Conservation (phyloP, 352 stramenopile genomes). For the Phytopythium ostracodes region DNA sequence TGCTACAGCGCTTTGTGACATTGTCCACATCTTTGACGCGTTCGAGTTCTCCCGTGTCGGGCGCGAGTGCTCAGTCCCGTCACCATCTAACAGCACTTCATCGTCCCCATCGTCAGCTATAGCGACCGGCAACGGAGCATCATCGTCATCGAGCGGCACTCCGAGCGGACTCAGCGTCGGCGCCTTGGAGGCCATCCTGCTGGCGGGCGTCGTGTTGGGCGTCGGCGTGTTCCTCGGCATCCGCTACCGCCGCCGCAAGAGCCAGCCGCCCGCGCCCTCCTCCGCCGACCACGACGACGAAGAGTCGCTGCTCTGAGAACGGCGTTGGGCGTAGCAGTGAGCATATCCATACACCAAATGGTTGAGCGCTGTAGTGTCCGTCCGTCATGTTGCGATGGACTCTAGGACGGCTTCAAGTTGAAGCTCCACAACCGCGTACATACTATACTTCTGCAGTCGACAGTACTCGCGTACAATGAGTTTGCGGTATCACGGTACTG, state of each 20-base stretch:
- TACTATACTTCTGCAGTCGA: not conserved
- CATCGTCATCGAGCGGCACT: not conserved
- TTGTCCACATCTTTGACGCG: slow-evolving; percentile 46
- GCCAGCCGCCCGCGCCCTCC: not conserved
- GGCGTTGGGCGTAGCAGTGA: too few relatives aligned
- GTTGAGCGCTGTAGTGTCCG: too few relatives aligned
- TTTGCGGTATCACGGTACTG: not conserved
- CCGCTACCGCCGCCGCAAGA: not conserved
- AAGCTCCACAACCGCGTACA: not conserved
- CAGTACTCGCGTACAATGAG: not conserved
- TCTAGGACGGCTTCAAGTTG: not conserved
- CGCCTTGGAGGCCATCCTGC: not conserved
- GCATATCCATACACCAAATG: too few relatives aligned
- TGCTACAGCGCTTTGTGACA: slow-evolving; percentile 48
- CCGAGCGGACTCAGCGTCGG: not conserved
- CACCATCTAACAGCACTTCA: not conserved
- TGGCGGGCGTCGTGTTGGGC: not conserved
- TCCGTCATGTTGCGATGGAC: too few relatives aligned
- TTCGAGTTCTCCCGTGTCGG: slow-evolving; percentile 52
- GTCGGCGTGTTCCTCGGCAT: slow-evolving; percentile 8
- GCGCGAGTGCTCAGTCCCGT: slow-evolving; percentile 42
- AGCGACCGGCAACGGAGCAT: not conserved
- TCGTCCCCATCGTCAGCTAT: not conserved
- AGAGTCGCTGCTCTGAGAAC: slow-evolving; percentile 3
- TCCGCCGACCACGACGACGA: not conserved